Percentiles rank a stretch among this genome's conserved stretches.
phyloP scores from a whole-genome alignment of 805 yeast species.

The Saturnispora gosingensis region DNA sequence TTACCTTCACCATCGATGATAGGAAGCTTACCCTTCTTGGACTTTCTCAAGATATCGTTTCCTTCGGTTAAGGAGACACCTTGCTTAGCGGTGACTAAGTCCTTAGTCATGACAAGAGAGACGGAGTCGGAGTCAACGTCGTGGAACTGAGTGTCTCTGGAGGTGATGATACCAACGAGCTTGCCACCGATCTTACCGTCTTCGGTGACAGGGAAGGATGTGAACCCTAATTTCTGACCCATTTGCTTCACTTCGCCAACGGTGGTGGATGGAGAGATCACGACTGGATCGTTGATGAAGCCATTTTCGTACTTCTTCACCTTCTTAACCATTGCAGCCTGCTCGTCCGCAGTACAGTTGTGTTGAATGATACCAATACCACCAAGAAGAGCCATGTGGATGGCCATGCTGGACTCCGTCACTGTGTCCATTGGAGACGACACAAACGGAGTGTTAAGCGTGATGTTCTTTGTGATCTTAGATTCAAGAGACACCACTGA shows the following conservation, averaged over 20 bases:
- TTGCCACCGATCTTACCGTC: constrained; percentile 81
- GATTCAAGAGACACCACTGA: constrained; percentile 70
- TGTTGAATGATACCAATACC: constrained; percentile 99
- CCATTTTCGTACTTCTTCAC: constrained; percentile 98
- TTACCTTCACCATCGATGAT: constrained; percentile 71
- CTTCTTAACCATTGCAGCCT: constrained; percentile 95
- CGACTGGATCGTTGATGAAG: constrained; percentile 90
- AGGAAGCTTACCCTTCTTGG: constrained; percentile 97
- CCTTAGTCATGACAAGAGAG: constrained; percentile 81
- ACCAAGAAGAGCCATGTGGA: constrained; percentile 95
- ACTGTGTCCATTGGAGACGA: constrained; percentile 99
- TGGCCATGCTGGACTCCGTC: constrained; percentile 96
- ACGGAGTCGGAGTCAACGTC: constrained; percentile 58
- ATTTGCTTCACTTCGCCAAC: constrained; percentile 73
- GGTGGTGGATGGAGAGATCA: constrained; percentile 63
- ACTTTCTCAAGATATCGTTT: constrained; percentile 79
- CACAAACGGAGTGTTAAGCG: constrained; percentile 88
- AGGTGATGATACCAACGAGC: constrained; percentile 88
- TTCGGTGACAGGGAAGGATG: constrained; percentile 98
- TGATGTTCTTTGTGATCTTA: constrained; percentile 82
- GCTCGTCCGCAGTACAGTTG: constrained; percentile 93
- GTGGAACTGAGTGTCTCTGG: constrained; percentile 94
- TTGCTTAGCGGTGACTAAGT: constrained; percentile 70
- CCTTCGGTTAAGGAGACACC: constrained; percentile 82
- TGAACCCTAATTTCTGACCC: constrained; percentile 72